These are phyloP conservation scores for Limnomonas spitsbergensis DNA, from an alignment of 139 green algal genomes.

Conservation along the genomic window DNA sequence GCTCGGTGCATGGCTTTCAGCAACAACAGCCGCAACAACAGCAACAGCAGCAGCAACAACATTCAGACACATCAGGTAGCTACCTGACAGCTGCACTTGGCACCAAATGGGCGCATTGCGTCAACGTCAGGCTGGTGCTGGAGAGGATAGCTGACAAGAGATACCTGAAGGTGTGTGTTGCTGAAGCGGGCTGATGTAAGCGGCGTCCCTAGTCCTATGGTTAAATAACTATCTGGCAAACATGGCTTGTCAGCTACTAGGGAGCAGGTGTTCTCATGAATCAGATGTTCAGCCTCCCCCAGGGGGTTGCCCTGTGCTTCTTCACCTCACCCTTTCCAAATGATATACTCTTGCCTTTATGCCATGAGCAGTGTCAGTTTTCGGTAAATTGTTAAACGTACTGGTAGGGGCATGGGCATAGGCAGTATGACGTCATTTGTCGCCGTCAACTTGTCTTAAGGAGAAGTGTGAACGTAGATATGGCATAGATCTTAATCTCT, in stretches of 20 bases:
- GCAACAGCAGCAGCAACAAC: slow-evolving; percentile 9
- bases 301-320: too few relatives aligned
- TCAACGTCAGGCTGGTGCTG: slow-evolving; percentile 87
- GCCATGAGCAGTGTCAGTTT: not conserved
- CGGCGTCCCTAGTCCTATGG: not conserved
- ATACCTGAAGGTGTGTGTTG: slow-evolving; percentile 34
- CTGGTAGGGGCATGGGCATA: not conserved
- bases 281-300: not conserved
- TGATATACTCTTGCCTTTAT: not conserved
- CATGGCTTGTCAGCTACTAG: not conserved
- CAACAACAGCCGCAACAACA: too few relatives aligned
- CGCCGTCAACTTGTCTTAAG: not conserved
- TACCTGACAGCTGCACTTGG: slow-evolving; percentile 72
- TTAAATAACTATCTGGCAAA: not conserved
- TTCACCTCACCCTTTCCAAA: too few relatives aligned
- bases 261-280: not conserved
- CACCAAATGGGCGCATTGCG: slow-evolving; percentile 86
- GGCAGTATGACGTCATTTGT: not conserved
- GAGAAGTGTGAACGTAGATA: not conserved
- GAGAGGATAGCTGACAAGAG: slow-evolving; percentile 43
- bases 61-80: not conserved
- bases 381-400: not conserved
- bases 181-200: not conserved
- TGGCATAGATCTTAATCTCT: not conserved
- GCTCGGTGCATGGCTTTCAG: not conserved